Conservation (phyloP, 768 basidiomycete species). For the Flagelloscypha sp. region DNA sequence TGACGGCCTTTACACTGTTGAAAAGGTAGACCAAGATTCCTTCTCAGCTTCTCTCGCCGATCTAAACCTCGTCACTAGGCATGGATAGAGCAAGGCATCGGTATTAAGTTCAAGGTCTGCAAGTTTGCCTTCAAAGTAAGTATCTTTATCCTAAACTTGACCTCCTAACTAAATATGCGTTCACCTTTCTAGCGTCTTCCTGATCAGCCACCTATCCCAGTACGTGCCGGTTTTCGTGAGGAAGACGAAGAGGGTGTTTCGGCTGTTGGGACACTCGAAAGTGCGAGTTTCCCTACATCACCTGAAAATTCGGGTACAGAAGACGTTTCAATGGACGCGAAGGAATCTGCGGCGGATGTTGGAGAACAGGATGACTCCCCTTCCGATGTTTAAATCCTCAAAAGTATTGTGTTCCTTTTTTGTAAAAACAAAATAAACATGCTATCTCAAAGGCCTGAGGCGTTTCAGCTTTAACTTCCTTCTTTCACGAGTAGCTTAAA, state of each 20-base stretch:
- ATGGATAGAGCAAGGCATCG: constrained; percentile 69
- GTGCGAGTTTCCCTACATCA: no score
- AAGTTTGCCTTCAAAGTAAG: constrained; percentile 77
- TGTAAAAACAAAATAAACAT: no score
- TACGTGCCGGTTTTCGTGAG: constrained; percentile 17
- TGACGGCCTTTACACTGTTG: constrained; percentile 79
- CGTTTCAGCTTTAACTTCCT: no score
- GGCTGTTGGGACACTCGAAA: no score
- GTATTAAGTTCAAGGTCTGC: constrained; percentile 66
- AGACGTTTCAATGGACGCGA: no score
- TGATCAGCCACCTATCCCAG: constrained; percentile 44
- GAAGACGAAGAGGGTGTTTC: constrained; percentile 11
- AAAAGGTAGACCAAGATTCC: constrained; percentile 44
- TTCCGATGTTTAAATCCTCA: no score
- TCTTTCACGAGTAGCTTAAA: no score
- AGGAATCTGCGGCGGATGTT: no score
- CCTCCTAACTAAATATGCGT: not conserved
- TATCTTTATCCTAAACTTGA: not conserved
- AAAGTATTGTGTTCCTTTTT: no score
- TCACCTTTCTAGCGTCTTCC: constrained; percentile 37
- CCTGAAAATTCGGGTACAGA: no score
- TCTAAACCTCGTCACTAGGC: constrained; percentile 31
- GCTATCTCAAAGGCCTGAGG: no score
- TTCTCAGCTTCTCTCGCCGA: not conserved
- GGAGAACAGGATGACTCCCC: no score